phyloP scores from a whole-genome alignment of 495 filamentous ascomycete genomes.

The Usnea hakonensis region DNA sequence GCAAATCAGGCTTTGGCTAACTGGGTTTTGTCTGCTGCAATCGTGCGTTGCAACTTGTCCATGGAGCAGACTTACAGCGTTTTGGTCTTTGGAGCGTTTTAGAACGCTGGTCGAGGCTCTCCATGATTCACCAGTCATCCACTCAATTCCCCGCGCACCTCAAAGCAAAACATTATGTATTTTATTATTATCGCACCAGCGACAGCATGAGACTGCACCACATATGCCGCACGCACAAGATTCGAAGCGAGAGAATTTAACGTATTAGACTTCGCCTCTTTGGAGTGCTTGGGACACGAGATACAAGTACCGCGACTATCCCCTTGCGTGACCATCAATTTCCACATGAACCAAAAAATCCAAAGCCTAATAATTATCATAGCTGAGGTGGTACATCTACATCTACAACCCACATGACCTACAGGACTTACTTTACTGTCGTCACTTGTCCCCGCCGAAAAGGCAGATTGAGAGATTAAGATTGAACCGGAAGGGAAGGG shows the following conservation, averaged over 20 bases:
- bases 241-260: background rate
- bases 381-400: background rate
- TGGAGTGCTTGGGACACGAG: background rate
- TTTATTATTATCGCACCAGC: too few species aligned
- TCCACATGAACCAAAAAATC: slow-evolving; percentile 1
- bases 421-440: background rate
- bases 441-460: too few species aligned
- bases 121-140: background rate
- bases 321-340: background rate
- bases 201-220: too few species aligned
- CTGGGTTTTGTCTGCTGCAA: background rate
- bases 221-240: background rate
- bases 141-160: background rate
- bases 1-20: slow-evolving; percentile 1
- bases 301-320: background rate
- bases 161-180: background rate
- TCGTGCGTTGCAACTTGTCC: background rate
- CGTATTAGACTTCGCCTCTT: background rate
- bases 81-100: too few species aligned
- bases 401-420: too few species aligned
- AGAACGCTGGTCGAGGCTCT: background rate
- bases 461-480: too few species aligned
- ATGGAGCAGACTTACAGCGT: too few species aligned
- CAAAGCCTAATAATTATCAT: too few species aligned
- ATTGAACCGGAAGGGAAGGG: too few species aligned